These are phyloP conservation scores for Bipolaris zeicola DNA, from an alignment of 2,329 filamentous ascomycete species.

Conservation along the genomic window DNA sequence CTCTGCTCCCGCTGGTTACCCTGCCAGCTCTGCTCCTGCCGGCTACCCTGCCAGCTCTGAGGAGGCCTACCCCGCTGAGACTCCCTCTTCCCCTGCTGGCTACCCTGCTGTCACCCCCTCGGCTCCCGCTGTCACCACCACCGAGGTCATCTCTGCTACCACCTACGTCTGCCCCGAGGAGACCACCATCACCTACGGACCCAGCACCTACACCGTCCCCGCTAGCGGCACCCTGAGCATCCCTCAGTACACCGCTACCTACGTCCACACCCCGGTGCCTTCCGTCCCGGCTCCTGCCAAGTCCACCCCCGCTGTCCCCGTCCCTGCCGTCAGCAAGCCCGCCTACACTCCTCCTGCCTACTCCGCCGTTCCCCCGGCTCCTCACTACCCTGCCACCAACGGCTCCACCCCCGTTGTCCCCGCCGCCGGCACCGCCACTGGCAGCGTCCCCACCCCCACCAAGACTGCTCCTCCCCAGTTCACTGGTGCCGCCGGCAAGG, in stretches of 20 bases:
- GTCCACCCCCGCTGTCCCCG: neutral
- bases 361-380: conserved; percentile 22
- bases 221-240: conserved; percentile 39
- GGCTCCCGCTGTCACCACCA: conserved; percentile 21
- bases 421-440: conserved; percentile 31
- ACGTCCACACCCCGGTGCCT: conserved; percentile 24
- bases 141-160: conserved; percentile 31
- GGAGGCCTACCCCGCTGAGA: neutral
- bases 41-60: neutral
- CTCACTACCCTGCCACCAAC: conserved; percentile 18
- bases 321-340: conserved; percentile 5
- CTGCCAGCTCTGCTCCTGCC: neutral
- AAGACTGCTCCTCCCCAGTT: conserved; percentile 42
- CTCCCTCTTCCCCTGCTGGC: neutral
- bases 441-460: conserved; percentile 37
- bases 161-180: conserved; percentile 31
- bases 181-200: conserved; percentile 37
- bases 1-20: neutral
- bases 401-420: conserved; percentile 24
- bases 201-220: conserved; percentile 43
- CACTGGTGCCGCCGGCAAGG: conserved; percentile 60
- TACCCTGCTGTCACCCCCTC: conserved; percentile 5
- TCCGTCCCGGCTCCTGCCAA: neutral
- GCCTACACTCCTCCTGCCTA: conserved; percentile 5
- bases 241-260: conserved; percentile 29